Conservation (phyloP, 495 filamentous ascomycete species). For the Neurospora tetrasperma region DNA sequence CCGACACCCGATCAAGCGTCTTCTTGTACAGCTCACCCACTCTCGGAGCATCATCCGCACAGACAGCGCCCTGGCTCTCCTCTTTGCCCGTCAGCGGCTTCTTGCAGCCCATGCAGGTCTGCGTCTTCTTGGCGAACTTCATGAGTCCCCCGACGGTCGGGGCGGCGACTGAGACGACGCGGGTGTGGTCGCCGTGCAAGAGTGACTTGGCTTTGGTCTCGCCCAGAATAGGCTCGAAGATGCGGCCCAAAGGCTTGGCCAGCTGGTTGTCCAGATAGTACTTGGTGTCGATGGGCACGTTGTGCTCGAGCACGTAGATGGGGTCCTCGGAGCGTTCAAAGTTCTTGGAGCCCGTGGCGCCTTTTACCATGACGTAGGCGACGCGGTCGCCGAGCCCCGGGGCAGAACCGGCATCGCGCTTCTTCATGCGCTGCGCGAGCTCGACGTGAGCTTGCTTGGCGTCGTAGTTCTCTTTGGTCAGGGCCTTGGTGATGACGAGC, state of each 20-base stretch:
- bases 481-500: conserved; percentile 95
- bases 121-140: conserved; percentile 96
- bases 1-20: conserved; percentile 73
- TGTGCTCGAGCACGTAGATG: conserved; percentile 93
- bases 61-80: conserved; percentile 79
- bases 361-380: conserved; percentile 96
- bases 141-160: conserved; percentile 86
- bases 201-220: conserved; percentile 79
- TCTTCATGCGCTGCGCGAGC: conserved; percentile 87
- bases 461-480: conserved; percentile 71
- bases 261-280: conserved; percentile 99
- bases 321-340: conserved; percentile 96
- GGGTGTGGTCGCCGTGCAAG: conserved; percentile 82
- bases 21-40: conserved; percentile 91
- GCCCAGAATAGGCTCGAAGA: conserved; percentile 95
- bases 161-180: conserved; percentile 79
- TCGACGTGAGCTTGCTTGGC: conserved; percentile 93
- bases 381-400: conserved; percentile 94
- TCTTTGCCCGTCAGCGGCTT: conserved; percentile 74
- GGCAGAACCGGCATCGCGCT: conserved; percentile 89
- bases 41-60: conserved; percentile 69
- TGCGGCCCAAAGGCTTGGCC: conserved; percentile 82
- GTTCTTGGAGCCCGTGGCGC: conserved; percentile 74
- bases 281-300: conserved; percentile 93
- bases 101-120: conserved; percentile 98